phyloP scores from a whole-genome alignment of 495 filamentous ascomycete species.

The Penicillium manginii region DNA sequence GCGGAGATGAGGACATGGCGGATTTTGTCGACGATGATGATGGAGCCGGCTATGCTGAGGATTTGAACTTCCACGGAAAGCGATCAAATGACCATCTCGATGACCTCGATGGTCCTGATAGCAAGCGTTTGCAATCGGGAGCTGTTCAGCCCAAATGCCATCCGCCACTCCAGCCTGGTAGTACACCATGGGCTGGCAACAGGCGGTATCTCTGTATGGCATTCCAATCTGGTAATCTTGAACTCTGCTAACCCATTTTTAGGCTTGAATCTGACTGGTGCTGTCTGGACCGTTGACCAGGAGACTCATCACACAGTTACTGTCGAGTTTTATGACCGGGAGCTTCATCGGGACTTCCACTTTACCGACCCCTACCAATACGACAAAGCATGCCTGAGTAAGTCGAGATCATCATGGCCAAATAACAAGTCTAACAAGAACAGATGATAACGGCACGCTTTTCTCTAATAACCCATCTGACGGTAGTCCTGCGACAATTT shows the following conservation, averaged over 20 bases:
- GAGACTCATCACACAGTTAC: constrained; percentile 94
- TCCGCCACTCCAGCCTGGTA: constrained; percentile 85
- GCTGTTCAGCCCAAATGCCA: constrained; percentile 72
- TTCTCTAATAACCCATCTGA: constrained; percentile 80
- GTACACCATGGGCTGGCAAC: constrained; percentile 94
- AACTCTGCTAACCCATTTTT: constrained; percentile 26
- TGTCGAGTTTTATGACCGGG: constrained; percentile 95
- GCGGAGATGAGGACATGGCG: constrained; percentile 57
- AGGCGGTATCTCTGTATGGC: constrained; percentile 80
- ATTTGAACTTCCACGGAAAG: constrained; percentile 64
- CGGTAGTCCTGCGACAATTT: constrained; percentile 76
- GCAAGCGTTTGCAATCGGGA: constrained; percentile 66
- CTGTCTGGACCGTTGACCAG: constrained; percentile 97
- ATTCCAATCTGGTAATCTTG: not conserved
- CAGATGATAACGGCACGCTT: constrained; percentile 78
- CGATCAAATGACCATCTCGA: constrained; percentile 58
- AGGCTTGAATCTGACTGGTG: constrained; percentile 84
- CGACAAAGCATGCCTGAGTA: constrained; percentile 88
- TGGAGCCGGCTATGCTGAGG: constrained; percentile 81
- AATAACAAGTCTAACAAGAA: constrained; percentile 22
- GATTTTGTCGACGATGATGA: constrained; percentile 96
- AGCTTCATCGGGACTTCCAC: constrained; percentile 90
- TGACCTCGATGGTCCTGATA: constrained; percentile 43
- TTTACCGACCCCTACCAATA: constrained; percentile 93
- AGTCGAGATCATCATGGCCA: constrained; percentile 18